Percentiles rank a stretch among this genome's conserved stretches.
These are phyloP conservation scores for Smallanthus sonchifolius DNA, from an alignment of 129 eudicot species.

Conservation along the genomic window DNA sequence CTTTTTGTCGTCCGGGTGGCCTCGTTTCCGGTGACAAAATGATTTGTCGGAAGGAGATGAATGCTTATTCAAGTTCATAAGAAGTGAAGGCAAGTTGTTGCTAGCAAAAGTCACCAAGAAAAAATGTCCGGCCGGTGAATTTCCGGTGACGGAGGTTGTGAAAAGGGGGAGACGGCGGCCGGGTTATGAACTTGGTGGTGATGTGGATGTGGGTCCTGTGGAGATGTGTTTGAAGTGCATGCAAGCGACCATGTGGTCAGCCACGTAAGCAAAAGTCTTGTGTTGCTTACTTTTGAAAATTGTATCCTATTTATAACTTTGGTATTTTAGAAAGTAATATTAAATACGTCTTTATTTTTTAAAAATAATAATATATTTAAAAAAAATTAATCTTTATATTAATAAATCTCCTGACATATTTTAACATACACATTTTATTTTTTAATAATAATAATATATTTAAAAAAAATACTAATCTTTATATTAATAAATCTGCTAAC, in stretches of 20 bases:
- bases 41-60: constrained; percentile 18
- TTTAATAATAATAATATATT: no score
- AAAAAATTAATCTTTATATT: no score
- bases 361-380: no score
- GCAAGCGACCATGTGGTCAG: not conserved
- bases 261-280: not conserved
- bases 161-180: not conserved
- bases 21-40: constrained; percentile 4
- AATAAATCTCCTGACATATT: no score
- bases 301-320: no score
- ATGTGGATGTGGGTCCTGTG: not conserved
- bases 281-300: no score
- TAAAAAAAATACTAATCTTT: no score
- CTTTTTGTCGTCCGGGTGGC: constrained; percentile 6
- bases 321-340: no score
- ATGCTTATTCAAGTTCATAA: constrained; percentile 18
- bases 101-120: constrained; percentile 18
- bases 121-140: not conserved
- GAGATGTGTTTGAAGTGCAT: not conserved
- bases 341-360: no score
- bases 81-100: constrained; percentile 16
- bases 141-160: not conserved
- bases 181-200: not conserved
- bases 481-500: no score
- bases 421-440: no score